Conservation (phyloP, 129 eudicot genomes). For the Helianthus tuberosus region DNA sequence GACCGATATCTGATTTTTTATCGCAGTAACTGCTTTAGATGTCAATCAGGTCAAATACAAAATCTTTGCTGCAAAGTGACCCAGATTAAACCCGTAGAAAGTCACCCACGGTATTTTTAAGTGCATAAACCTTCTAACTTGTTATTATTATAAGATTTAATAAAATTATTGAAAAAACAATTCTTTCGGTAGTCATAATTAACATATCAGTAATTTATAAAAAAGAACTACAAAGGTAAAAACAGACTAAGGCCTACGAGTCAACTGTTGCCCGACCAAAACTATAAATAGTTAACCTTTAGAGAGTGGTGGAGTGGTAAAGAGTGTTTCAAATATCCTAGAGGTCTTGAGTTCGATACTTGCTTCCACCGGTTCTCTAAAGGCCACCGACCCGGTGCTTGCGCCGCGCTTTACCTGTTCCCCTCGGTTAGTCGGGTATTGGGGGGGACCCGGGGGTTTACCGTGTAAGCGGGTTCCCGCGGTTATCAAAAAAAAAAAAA, state of each 20-base stretch:
- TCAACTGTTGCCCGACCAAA: neutral
- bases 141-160: neutral
- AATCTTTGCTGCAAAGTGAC: neutral
- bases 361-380: too few relatives aligned
- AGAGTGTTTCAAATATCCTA: too few relatives aligned
- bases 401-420: too few relatives aligned
- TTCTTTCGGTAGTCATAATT: neutral
- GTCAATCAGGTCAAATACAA: neutral
- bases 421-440: too few relatives aligned
- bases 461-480: too few relatives aligned
- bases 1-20: too few relatives aligned
- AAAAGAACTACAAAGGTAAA: neutral
- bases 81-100: neutral
- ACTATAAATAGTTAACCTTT: neutral
- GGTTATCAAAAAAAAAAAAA: too few relatives aligned
- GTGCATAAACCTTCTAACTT: constrained; percentile 1
- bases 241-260: neutral
- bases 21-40: too few relatives aligned
- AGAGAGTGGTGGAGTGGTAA: too few relatives aligned
- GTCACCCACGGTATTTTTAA: neutral
- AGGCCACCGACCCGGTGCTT: too few relatives aligned
- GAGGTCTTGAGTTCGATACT: too few relatives aligned
- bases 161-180: neutral
- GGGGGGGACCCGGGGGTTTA: too few relatives aligned
- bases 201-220: neutral